These are phyloP conservation scores for Dictyophora rubrovolvata DNA, from an alignment of 768 basidiomycete genomes.

Conservation along the genomic window DNA sequence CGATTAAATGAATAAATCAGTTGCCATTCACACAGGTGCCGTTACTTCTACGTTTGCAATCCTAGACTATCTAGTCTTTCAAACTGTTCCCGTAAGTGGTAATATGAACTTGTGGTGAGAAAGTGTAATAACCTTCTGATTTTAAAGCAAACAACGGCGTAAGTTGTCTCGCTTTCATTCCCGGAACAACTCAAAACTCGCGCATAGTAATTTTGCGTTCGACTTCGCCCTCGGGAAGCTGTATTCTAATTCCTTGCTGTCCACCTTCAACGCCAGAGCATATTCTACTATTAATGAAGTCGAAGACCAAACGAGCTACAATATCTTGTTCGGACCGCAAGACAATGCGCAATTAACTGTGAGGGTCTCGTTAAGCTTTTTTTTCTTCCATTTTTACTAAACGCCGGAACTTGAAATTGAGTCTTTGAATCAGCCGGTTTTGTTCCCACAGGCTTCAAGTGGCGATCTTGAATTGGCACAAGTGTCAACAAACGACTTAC, in stretches of 20 bases:
- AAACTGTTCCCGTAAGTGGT: slow-evolving; percentile 7
- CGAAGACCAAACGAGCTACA: background rate
- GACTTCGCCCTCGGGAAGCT: slow-evolving; percentile 24
- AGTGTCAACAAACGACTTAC: too few species aligned
- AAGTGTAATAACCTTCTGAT: background rate
- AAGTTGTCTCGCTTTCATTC: too few species aligned
- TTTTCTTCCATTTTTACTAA: background rate
- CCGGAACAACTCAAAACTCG: background rate
- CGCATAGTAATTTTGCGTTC: slow-evolving; percentile 20
- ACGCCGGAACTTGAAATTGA: background rate
- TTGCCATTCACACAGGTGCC: slow-evolving; percentile 25
- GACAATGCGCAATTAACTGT: background rate
- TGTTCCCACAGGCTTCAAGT: background rate
- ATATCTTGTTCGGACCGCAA: background rate
- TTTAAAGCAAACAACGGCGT: too few species aligned
- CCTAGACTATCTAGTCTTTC: slow-evolving; percentile 21
- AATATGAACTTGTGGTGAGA: background rate
- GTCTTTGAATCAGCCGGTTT: background rate
- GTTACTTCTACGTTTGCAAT: slow-evolving; percentile 28
- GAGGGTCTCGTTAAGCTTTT: background rate
- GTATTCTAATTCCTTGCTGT: slow-evolving; percentile 23
- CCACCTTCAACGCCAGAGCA: slow-evolving; percentile 19
- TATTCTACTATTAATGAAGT: background rate
- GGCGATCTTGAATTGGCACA: background rate
- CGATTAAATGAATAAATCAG: slow-evolving; percentile 7